A percentile compares a stretch with the other conserved stretches of the same genome.
phyloP scores from a whole-genome alignment of 345 rosid species.

The Eucalyptus decipiens region DNA sequence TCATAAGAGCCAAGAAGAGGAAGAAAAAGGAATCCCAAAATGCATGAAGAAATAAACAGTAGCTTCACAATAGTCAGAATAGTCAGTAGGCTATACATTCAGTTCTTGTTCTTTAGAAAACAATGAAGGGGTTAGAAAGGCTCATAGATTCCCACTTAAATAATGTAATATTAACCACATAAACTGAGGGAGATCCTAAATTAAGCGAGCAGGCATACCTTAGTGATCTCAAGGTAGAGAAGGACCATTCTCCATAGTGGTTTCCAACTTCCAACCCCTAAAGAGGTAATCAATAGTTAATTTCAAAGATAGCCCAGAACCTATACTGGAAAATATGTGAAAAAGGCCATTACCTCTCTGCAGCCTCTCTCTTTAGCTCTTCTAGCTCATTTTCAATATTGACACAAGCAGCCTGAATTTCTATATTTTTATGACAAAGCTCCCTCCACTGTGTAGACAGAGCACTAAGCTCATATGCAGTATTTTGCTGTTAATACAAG shows the following conservation, averaged over 20 bases:
- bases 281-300: conserved; percentile 1
- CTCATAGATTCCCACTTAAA: background rate
- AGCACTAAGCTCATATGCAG: conserved; percentile 83
- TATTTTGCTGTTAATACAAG: conserved; percentile 57
- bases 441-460: conserved; percentile 88
- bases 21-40: background rate
- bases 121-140: background rate
- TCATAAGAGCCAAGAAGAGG: background rate
- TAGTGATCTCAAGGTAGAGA: background rate
- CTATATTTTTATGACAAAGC: conserved; percentile 78
- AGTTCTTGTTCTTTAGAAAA: background rate
- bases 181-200: background rate
- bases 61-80: background rate
- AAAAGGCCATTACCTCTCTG: conserved; percentile 40
- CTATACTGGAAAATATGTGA: background rate
- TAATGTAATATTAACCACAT: background rate
- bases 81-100: background rate
- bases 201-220: background rate
- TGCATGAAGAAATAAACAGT: background rate
- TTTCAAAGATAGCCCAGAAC: background rate
- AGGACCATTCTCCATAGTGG: conserved; percentile 32
- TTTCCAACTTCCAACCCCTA: conserved; percentile 82
- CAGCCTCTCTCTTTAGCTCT: conserved; percentile 56
- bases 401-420: conserved; percentile 71
- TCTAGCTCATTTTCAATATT: conserved; percentile 49